These are phyloP conservation scores for Lophium mytilinum DNA, from an alignment of 495 filamentous ascomycete species.

Conservation along the genomic window DNA sequence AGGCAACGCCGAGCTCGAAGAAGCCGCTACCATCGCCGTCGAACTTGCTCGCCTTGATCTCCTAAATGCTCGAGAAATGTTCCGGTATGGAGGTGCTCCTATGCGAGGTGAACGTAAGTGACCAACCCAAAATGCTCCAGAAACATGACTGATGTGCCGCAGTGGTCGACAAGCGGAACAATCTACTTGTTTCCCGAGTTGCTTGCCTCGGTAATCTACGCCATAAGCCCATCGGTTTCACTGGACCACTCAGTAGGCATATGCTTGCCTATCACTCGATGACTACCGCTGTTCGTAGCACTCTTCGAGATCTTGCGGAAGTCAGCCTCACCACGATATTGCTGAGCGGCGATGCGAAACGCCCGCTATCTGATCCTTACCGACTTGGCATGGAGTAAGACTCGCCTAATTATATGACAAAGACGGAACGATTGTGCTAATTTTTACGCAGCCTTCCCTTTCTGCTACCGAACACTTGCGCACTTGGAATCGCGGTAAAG, in stretches of 20 bases:
- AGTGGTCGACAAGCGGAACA: constrained; percentile 38
- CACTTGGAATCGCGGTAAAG: constrained; percentile 79
- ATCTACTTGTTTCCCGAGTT: constrained; percentile 75
- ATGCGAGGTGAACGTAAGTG: constrained; percentile 21
- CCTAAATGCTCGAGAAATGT: constrained; percentile 45
- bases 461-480: constrained; percentile 71
- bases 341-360: constrained; percentile 64
- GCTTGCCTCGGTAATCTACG: constrained; percentile 72
- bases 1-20: constrained; percentile 34
- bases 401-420: background rate
- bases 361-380: constrained; percentile 61
- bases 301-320: constrained; percentile 75
- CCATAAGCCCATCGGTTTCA: constrained; percentile 83
- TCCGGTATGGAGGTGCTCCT: constrained; percentile 34
- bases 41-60: constrained; percentile 34
- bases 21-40: constrained; percentile 21
- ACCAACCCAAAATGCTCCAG: constrained; percentile 28
- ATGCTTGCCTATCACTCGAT: constrained; percentile 81
- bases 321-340: constrained; percentile 69
- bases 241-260: constrained; percentile 85
- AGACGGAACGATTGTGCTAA: background rate
- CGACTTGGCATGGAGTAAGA: constrained; percentile 65
- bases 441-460: constrained; percentile 65
- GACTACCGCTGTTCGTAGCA: constrained; percentile 65
- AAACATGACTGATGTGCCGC: constrained; percentile 44